Conservation (phyloP, 2,329 filamentous ascomycete species). For the Clathrospora elynae region DNA sequence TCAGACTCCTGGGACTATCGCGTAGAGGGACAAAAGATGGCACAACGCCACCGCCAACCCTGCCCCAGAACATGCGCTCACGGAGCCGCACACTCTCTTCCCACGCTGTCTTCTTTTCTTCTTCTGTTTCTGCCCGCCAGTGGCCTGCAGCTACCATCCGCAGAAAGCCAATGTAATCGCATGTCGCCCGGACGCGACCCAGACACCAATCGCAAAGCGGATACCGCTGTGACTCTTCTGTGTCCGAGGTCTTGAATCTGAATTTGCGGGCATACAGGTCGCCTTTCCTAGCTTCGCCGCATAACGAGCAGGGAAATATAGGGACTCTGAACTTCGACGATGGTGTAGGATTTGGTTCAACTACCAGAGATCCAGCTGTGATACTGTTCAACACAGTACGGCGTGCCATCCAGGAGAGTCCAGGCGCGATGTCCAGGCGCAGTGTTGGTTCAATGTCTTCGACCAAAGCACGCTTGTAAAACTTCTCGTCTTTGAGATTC, state of each 20-base stretch:
- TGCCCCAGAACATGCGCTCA: constrained; percentile 96
- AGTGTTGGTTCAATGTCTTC: constrained; percentile 96
- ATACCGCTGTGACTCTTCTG: constrained; percentile 83
- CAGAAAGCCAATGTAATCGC: constrained; percentile 90
- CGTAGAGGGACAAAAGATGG: constrained; percentile 59
- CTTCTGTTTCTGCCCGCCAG: constrained; percentile 80
- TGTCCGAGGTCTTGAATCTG: constrained; percentile 87
- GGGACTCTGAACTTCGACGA: constrained; percentile 60
- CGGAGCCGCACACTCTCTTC: constrained; percentile 88
- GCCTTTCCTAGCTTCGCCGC: constrained; percentile 79
- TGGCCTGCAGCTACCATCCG: constrained; percentile 91
- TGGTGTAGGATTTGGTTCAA: constrained; percentile 70
- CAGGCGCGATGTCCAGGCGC: constrained; percentile 84
- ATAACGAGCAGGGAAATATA: constrained; percentile 78
- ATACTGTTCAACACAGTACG: constrained; percentile 83
- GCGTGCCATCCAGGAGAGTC: constrained; percentile 90
- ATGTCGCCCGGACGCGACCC: constrained; percentile 79
- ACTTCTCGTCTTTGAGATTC: constrained; percentile 84
- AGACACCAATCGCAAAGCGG: constrained; percentile 90
- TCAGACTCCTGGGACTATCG: constrained; percentile 42
- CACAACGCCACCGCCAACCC: constrained; percentile 88
- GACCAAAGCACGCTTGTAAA: constrained; percentile 85
- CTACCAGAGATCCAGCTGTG: constrained; percentile 81
- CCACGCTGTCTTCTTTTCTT: constrained; percentile 88
- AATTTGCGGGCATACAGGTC: constrained; percentile 76